Conservation (phyloP, 2,329 filamentous ascomycete species). For the Microsporum audouinii region DNA sequence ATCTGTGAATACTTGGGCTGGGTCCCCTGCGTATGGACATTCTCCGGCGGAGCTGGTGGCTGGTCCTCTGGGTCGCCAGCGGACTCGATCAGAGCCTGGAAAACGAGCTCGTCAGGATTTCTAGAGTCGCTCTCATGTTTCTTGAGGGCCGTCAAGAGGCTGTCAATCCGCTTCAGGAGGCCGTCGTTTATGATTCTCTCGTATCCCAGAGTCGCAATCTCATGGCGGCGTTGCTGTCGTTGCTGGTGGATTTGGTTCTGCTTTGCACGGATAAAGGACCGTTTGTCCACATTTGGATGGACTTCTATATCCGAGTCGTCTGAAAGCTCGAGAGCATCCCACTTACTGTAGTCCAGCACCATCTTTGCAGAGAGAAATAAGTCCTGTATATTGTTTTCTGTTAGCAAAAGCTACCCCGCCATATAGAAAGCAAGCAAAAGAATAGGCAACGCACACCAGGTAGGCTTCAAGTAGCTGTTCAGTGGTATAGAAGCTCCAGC, state of each 20-base stretch:
- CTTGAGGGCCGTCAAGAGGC: slow-evolving; percentile 62
- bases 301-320: slow-evolving; percentile 98
- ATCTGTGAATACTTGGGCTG: slow-evolving; percentile 87
- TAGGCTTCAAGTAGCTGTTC: not conserved
- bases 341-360: slow-evolving; percentile 54
- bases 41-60: slow-evolving; percentile 62
- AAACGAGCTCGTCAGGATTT: slow-evolving; percentile 70
- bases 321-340: slow-evolving; percentile 82
- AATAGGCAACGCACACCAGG: too few species aligned
- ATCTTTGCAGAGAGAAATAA: slow-evolving; percentile 22
- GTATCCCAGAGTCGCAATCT: slow-evolving; percentile 86
- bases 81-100: slow-evolving; percentile 77
- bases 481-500: not conserved
- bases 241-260: slow-evolving; percentile 94
- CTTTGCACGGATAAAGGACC: slow-evolving; percentile 95
- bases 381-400: not conserved
- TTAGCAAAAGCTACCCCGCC: not conserved
- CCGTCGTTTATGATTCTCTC: slow-evolving; percentile 85
- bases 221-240: slow-evolving; percentile 68
- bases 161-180: slow-evolving; percentile 70
- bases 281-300: slow-evolving; percentile 97
- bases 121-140: slow-evolving; percentile 56
- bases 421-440: not conserved
- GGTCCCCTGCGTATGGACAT: slow-evolving; percentile 63
- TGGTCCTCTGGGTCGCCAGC: slow-evolving; percentile 60